Evolutionary conservation across 306 rosid genomes (phyloP).

Genomic region (Abrus precatorius): DNA sequence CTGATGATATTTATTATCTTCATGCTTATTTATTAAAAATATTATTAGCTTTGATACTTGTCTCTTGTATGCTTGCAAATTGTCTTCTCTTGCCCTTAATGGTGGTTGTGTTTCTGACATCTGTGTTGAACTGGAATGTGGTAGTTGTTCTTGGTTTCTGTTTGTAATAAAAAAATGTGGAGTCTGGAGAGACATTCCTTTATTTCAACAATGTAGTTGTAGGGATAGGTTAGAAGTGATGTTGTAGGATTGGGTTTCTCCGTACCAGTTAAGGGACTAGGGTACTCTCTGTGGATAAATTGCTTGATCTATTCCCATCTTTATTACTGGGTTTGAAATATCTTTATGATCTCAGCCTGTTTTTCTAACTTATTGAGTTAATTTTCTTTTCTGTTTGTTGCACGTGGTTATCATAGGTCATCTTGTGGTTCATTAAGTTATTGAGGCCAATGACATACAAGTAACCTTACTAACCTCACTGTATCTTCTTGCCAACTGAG

Average conservation of each 20-base stretch:
- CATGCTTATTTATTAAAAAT: not conserved
- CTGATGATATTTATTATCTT: conserved; percentile 13
- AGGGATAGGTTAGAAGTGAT: conserved; percentile 9
- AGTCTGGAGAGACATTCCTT: conserved; percentile 26
- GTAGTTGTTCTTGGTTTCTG: conserved; percentile 18
- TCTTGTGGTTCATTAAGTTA: conserved; percentile 9
- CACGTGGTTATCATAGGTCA: not conserved
- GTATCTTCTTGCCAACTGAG: conserved; percentile 1
- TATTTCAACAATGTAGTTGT: conserved; percentile 4
- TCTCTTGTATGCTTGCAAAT: conserved; percentile 26
- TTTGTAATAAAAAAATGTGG: not conserved
- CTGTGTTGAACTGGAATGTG: conserved; percentile 3
- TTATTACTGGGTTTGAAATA: not conserved
- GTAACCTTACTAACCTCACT: not conserved
- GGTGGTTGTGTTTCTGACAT: conserved; percentile 17
- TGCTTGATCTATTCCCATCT: not conserved
- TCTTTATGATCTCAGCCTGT: conserved; percentile 28
- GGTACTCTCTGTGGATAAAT: not conserved
- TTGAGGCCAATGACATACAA: not conserved
- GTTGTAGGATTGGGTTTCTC: not conserved
- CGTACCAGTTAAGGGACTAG: not conserved
- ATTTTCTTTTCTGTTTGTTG: conserved; percentile 4
- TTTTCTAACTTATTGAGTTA: conserved; percentile 1
- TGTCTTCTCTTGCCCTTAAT: conserved; percentile 26
- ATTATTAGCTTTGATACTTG: conserved; percentile 14